These are phyloP conservation scores for Thalia dealbata DNA, from an alignment of 176 grass and related monocot species.

Conservation along the genomic window DNA sequence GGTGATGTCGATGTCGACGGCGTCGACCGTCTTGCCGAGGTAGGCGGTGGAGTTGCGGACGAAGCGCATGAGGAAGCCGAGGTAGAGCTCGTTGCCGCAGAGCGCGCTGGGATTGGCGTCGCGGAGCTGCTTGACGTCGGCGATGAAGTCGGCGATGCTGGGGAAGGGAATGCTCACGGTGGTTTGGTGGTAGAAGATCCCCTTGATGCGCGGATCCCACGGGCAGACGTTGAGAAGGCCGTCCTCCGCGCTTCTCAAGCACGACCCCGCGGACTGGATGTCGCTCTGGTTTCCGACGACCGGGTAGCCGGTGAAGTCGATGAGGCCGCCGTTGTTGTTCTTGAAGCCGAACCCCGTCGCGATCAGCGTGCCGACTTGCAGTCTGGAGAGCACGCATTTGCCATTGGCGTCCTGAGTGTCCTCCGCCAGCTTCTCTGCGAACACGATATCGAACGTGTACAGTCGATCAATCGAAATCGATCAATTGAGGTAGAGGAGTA, in stretches of 20 bases:
- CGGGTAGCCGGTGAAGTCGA: constrained; percentile 24
- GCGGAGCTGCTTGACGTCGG: too few species aligned
- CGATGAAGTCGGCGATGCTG: constrained; percentile 18
- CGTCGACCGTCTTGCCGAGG: constrained; percentile 35
- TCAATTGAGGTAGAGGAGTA: too few species aligned
- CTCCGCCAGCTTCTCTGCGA: constrained; percentile 4
- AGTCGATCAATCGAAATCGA: background rate
- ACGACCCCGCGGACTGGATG: constrained; percentile 31
- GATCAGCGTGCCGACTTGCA: background rate
- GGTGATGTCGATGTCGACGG: constrained; percentile 37
- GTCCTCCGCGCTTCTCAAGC: constrained; percentile 29
- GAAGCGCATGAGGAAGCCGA: constrained; percentile 38
- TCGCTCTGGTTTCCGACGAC: constrained; percentile 43
- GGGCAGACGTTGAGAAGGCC: constrained; percentile 29
- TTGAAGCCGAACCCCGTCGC: constrained; percentile 22
- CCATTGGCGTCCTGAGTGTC: background rate
- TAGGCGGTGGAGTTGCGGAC: constrained; percentile 26
- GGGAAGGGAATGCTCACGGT: constrained; percentile 33
- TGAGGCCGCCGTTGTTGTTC: constrained; percentile 10
- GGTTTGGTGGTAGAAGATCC: constrained; percentile 35
- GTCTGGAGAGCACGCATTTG: constrained; percentile 18
- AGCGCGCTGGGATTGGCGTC: too few species aligned
- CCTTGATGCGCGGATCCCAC: constrained; percentile 39
- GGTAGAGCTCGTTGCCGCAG: constrained; percentile 34
- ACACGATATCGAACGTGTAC: too few species aligned